phyloP scores from a whole-genome alignment of 2,329 filamentous ascomycete genomes.

The Ophiobolus disseminans region DNA sequence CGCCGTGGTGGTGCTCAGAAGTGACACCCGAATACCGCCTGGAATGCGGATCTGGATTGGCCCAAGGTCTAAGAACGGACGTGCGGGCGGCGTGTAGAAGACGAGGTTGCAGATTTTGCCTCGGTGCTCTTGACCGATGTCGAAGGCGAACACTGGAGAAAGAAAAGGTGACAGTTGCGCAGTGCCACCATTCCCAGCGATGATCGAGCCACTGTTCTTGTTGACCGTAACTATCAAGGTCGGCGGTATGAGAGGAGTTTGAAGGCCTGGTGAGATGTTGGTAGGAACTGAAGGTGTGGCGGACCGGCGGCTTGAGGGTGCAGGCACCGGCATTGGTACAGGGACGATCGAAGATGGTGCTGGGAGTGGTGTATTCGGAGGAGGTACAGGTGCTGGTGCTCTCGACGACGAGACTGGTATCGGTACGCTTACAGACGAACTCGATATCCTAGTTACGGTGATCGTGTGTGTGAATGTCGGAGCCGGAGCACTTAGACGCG shows the following conservation, averaged over 20 bases:
- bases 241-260: slow-evolving; percentile 46
- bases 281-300: too few species aligned
- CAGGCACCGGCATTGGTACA: too few species aligned
- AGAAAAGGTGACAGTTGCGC: slow-evolving; percentile 49
- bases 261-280: too few species aligned
- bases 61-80: slow-evolving; percentile 41
- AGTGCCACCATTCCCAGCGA: slow-evolving; percentile 51
- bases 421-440: too few species aligned
- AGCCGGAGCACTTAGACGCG: slow-evolving; percentile 14
- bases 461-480: slow-evolving; percentile 19
- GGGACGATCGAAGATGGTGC: too few species aligned
- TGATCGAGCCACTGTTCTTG: slow-evolving; percentile 36
- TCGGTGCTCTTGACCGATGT: slow-evolving; percentile 49
- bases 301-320: too few species aligned
- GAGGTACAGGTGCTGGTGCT: background rate
- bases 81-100: slow-evolving; percentile 55
- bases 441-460: too few species aligned
- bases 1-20: slow-evolving; percentile 23
- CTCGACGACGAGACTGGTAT: too few species aligned
- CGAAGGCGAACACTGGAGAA: slow-evolving; percentile 57
- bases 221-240: slow-evolving; percentile 49
- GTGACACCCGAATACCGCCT: slow-evolving; percentile 47
- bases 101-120: slow-evolving; percentile 57
- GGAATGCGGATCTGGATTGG: slow-evolving; percentile 33
- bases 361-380: slow-evolving; percentile 1